phyloP scores from a whole-genome alignment of 371 early-diverging fungal species.

The Lichtheimia hyalospora region DNA sequence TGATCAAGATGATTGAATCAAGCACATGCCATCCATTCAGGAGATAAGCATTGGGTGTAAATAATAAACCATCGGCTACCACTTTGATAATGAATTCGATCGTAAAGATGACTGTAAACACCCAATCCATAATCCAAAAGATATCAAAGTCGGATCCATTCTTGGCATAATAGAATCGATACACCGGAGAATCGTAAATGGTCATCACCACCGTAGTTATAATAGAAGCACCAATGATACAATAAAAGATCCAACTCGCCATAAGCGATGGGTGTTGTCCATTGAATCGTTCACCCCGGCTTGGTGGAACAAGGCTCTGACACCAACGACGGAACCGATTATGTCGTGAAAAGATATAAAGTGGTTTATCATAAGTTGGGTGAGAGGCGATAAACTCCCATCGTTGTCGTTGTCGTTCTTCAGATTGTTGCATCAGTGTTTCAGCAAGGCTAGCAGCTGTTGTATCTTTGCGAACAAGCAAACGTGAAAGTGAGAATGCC shows the following conservation, averaged over 20 bases:
- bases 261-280: slow-evolving; percentile 43
- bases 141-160: slow-evolving; percentile 12
- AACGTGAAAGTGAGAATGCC: too few species aligned
- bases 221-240: slow-evolving; percentile 46
- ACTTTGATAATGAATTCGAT: slow-evolving; percentile 64
- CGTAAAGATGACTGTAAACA: slow-evolving; percentile 56
- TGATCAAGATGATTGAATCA: slow-evolving; percentile 67
- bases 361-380: slow-evolving; percentile 62
- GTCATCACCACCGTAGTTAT: slow-evolving; percentile 52
- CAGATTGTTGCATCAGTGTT: slow-evolving; percentile 27
- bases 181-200: slow-evolving; percentile 56
- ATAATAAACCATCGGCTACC: slow-evolving; percentile 64
- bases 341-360: slow-evolving; percentile 52
- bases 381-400: slow-evolving; percentile 60
- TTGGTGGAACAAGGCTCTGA: slow-evolving; percentile 52
- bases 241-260: slow-evolving; percentile 43
- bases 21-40: slow-evolving; percentile 65
- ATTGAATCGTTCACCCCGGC: slow-evolving; percentile 52
- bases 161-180: slow-evolving; percentile 44
- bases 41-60: slow-evolving; percentile 69
- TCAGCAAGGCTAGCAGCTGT: slow-evolving; percentile 20
- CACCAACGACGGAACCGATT: slow-evolving; percentile 59
- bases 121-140: slow-evolving; percentile 40
- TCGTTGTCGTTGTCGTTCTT: slow-evolving; percentile 45
- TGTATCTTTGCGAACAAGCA: too few species aligned